A percentile compares a stretch with the other conserved stretches of the same genome.
Conservation (phyloP, 495 filamentous ascomycete species). For the Apodospora peruviana region DNA sequence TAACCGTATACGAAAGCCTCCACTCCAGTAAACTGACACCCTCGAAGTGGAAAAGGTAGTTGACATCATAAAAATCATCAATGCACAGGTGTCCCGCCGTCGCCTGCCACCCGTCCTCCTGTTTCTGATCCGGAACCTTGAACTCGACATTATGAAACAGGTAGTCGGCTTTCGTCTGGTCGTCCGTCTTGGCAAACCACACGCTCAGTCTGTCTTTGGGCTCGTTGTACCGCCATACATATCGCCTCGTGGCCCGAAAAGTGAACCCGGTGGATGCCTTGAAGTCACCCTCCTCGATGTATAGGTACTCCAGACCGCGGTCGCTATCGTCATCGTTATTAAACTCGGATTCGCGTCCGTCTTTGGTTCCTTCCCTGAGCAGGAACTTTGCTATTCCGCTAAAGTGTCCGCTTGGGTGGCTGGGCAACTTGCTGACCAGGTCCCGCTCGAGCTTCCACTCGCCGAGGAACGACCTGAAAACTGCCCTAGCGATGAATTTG, state of each 20-base stretch:
- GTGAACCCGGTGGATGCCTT: constrained; percentile 38
- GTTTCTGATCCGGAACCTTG: constrained; percentile 10
- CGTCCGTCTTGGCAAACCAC: constrained; percentile 60
- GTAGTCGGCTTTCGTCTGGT: constrained; percentile 54
- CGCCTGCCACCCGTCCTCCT: constrained; percentile 26
- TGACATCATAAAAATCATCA: constrained; percentile 58
- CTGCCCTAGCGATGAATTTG: constrained; percentile 52
- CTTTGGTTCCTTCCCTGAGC: constrained; percentile 47
- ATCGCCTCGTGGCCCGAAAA: constrained; percentile 47
- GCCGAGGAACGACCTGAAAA: constrained; percentile 71
- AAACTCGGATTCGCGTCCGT: constrained; percentile 37
- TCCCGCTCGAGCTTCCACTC: constrained; percentile 56
- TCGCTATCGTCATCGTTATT: constrained; percentile 25
- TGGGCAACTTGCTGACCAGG: constrained; percentile 37
- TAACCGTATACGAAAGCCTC: constrained; percentile 54
- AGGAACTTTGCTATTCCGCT: constrained; percentile 58
- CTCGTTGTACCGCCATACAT: constrained; percentile 55
- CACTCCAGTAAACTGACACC: constrained; percentile 49
- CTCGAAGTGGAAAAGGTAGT: constrained; percentile 55
- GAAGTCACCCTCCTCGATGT: constrained; percentile 59
- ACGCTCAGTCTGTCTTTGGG: constrained; percentile 49
- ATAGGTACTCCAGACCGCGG: constrained; percentile 57
- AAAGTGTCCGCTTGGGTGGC: constrained; percentile 55
- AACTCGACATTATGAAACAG: constrained; percentile 58
- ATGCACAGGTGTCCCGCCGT: constrained; percentile 57